Percentiles rank a stretch among this genome's conserved stretches.
Conservation (phyloP, 805 yeast genomes). For the Deakozyma indianensis region DNA sequence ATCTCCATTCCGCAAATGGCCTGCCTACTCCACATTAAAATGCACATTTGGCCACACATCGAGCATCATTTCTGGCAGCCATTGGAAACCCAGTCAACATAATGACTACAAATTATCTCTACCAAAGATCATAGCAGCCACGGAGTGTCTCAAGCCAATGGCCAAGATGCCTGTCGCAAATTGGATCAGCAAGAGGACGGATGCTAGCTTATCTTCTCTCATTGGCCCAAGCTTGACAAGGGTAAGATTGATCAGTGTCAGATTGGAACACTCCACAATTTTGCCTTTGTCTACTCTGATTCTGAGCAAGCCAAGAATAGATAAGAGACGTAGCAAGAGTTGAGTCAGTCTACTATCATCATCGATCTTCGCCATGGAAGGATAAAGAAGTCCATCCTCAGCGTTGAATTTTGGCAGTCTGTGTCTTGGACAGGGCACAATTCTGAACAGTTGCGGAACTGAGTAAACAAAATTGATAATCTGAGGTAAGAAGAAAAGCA, state of each 20-base stretch:
- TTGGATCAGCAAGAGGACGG: conserved; percentile 45
- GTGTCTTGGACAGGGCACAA: conserved; percentile 93
- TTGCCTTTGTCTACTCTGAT: conserved; percentile 21
- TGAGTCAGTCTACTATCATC: conserved; percentile 9
- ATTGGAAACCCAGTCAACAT: no score
- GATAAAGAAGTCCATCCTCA: conserved; percentile 58
- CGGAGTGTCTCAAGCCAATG: conserved; percentile 59
- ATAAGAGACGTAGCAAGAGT: conserved; percentile 30
- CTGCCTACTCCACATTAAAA: no score
- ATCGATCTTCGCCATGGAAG: conserved; percentile 33
- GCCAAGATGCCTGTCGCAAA: conserved; percentile 51
- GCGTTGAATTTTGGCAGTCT: conserved; percentile 68
- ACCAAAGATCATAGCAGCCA: conserved; percentile 80
- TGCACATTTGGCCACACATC: no score
- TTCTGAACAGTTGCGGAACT: conserved; percentile 75
- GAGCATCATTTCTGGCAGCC: no score
- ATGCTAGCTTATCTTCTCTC: conserved; percentile 67
- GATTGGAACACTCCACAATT: conserved; percentile 45
- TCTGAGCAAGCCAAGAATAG: conserved; percentile 35
- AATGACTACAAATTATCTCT: conserved; percentile 70
- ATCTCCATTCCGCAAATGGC: no score
- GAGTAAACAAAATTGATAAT: conserved; percentile 81
- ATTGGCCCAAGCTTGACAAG: conserved; percentile 84
- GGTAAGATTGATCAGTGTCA: conserved; percentile 75
- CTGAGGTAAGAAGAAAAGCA: conserved; percentile 81